Conservation (phyloP, 164 flowering plant species). For the Magnolia sinica region DNA sequence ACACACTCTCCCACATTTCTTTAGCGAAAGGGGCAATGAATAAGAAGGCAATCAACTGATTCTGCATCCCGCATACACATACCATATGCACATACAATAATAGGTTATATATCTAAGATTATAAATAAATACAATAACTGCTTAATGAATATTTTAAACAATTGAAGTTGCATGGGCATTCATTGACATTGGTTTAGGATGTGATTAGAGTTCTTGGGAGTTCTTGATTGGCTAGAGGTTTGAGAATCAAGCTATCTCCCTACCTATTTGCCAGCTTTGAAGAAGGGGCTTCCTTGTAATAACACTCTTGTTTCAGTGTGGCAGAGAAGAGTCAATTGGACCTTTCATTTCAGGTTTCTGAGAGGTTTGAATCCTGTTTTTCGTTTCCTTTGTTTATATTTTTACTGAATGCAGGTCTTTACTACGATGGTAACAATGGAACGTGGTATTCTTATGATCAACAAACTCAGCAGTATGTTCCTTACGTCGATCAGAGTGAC, state of each 20-base stretch:
- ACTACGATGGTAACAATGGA: slow-evolving; percentile 90
- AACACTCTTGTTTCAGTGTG: too few relatives aligned
- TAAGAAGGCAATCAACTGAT: too few relatives aligned
- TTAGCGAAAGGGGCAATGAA: too few relatives aligned
- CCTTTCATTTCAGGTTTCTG: background rate
- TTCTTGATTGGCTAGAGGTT: too few relatives aligned
- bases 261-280: background rate
- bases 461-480: slow-evolving; percentile 78
- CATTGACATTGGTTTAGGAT: background rate
- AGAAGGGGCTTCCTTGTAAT: background rate
- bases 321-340: background rate
- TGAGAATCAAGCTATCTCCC: background rate
- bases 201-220: background rate
- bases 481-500: slow-evolving; percentile 68
- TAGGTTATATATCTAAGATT: too few relatives aligned
- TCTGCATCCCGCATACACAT: too few relatives aligned
- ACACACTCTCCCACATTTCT: too few relatives aligned
- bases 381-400: background rate
- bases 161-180: too few relatives aligned
- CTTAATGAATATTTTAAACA: too few relatives aligned
- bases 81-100: too few relatives aligned
- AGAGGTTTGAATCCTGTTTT: background rate
- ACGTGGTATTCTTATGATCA: slow-evolving; percentile 91
- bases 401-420: slow-evolving; percentile 60
- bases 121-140: too few relatives aligned